Conservation (phyloP, 1,139 yeast genomes). For the Meyerozyma elateridarum region DNA sequence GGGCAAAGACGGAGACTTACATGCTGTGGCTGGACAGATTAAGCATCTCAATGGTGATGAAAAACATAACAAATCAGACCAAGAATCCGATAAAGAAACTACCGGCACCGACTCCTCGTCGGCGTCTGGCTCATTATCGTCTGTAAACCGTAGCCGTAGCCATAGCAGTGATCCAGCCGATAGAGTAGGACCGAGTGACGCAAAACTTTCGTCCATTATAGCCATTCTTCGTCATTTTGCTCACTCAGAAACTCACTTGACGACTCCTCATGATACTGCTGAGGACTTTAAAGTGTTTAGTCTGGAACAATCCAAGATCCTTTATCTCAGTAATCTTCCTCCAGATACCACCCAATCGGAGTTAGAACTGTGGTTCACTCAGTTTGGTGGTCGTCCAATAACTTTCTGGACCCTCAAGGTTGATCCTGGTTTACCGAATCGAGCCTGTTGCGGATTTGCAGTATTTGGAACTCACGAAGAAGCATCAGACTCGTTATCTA, state of each 20-base stretch:
- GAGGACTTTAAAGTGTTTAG: constrained; percentile 67
- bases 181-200: too few species aligned
- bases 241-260: constrained; percentile 44
- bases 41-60: constrained; percentile 29
- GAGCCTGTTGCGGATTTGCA: constrained; percentile 87
- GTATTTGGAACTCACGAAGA: constrained; percentile 83
- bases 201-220: too few species aligned
- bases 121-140: too few species aligned
- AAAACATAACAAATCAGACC: background rate
- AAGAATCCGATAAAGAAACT: background rate
- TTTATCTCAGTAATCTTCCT: constrained; percentile 74
- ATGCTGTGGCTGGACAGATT: constrained; percentile 56
- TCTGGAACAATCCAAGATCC: constrained; percentile 70
- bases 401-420: constrained; percentile 82
- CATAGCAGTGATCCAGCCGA: too few species aligned
- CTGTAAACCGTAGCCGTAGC: too few species aligned
- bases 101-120: background rate
- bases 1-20: background rate
- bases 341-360: constrained; percentile 87
- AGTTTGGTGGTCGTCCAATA: constrained; percentile 78
- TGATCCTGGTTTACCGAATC: constrained; percentile 25
- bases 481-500: constrained; percentile 67
- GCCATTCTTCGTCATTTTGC: constrained; percentile 1
- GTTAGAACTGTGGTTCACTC: constrained; percentile 87
- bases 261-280: constrained; percentile 69